These are phyloP conservation scores for thale cress (Arabidopsis thaliana) DNA, from an alignment of 345 rosid species.

Conservation along the genomic window TAIR10.1 NC_003071.7:263501-264000, in stretches of 20 bases:
- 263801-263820: background rate
- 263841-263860: background rate
- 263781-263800: background rate
- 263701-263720: background rate
- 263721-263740: background rate
- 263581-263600: conserved; percentile 5
- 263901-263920: too few relatives aligned
- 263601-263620: conserved; percentile 19
- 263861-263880: background rate
- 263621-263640: background rate
- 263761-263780: background rate
- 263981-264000: background rate
- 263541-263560: conserved; percentile 32
- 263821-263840: background rate
- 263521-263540: conserved; percentile 36
- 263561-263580: background rate
- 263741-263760: background rate
- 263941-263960: background rate
- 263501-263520: conserved; percentile 40
- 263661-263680: background rate
- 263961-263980: background rate
- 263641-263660: background rate
- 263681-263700: background rate
- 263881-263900: background rate
- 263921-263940: background rate